Percentiles rank a stretch among this genome's conserved stretches.
Evolutionary conservation across 108 stramenopile genomes (phyloP).

Genomic region (Epipyxis sp.): DNA sequence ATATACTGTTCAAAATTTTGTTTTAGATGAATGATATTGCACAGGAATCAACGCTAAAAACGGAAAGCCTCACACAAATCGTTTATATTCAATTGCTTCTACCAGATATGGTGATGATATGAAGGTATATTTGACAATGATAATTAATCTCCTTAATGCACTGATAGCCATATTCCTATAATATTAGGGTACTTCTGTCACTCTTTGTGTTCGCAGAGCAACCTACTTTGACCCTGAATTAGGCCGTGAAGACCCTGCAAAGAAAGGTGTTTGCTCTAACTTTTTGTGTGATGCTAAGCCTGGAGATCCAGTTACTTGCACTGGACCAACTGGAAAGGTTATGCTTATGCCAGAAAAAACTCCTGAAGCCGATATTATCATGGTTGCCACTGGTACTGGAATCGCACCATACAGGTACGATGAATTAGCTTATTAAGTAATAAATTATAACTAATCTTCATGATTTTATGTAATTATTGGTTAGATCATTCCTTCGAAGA

Average conservation of each 20-base stretch:
- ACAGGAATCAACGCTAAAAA: slow-evolving; percentile 72
- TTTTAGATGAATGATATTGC: too few relatives aligned
- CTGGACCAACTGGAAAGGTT: slow-evolving; percentile 93
- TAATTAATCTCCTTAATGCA: neutral
- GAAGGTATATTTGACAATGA: slow-evolving; percentile 48
- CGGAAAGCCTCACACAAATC: slow-evolving; percentile 90
- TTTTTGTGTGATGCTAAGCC: slow-evolving; percentile 88
- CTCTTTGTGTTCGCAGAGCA: slow-evolving; percentile 93
- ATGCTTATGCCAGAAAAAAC: slow-evolving; percentile 96
- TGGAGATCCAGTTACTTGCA: slow-evolving; percentile 80
- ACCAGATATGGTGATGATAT: slow-evolving; percentile 95
- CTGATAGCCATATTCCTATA: neutral
- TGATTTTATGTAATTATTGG: too few relatives aligned
- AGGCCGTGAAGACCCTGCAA: slow-evolving; percentile 90
- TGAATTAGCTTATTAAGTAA: too few relatives aligned
- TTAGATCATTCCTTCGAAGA: slow-evolving; percentile 87
- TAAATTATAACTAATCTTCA: too few relatives aligned
- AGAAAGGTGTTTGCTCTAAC: slow-evolving; percentile 98
- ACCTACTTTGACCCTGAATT: slow-evolving; percentile 88
- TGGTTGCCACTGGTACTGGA: slow-evolving; percentile 96
- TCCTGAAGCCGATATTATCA: slow-evolving; percentile 87
- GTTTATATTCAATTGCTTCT: slow-evolving; percentile 95
- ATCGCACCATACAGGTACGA: slow-evolving; percentile 98
- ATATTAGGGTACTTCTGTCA: slow-evolving; percentile 74
- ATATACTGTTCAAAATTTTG: too few relatives aligned